Evolutionary conservation across 345 rosid genomes (phyloP).

Genomic region (Populus euphratica): DNA sequence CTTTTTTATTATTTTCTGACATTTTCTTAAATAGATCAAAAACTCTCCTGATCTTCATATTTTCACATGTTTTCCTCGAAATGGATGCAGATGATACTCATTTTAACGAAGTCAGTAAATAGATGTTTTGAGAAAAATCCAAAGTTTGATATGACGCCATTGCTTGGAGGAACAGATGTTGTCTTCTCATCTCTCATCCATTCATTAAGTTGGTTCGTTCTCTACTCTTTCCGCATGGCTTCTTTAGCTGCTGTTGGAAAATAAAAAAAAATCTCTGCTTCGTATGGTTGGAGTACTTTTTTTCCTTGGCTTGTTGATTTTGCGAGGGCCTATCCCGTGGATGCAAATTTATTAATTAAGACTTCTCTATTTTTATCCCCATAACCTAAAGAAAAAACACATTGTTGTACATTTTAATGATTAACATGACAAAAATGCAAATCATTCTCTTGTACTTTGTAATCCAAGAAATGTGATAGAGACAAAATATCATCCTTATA

Average conservation of each 20-base stretch:
- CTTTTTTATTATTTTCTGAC: not conserved
- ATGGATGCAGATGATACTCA: slow-evolving; percentile 86
- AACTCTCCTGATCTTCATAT: slow-evolving; percentile 5
- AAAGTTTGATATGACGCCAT: slow-evolving; percentile 96
- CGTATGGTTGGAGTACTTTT: not conserved
- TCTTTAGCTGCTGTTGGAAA: not conserved
- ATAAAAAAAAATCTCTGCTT: not conserved
- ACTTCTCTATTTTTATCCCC: not conserved
- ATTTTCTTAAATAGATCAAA: not conserved
- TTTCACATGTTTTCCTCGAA: slow-evolving; percentile 17
- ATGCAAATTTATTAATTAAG: not conserved
- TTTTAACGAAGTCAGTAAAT: slow-evolving; percentile 87
- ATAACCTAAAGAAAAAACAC: not conserved
- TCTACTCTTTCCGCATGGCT: slow-evolving; percentile 7
- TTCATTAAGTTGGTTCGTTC: slow-evolving; percentile 88
- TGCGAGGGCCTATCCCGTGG: too few species aligned
- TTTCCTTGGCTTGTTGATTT: not conserved
- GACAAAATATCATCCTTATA: not conserved
- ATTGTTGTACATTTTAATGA: not conserved
- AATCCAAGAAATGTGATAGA: not conserved
- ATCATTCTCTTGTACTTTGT: not conserved
- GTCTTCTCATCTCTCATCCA: slow-evolving; percentile 98
- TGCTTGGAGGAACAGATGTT: slow-evolving; percentile 97
- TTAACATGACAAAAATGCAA: not conserved
- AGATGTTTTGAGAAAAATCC: slow-evolving; percentile 96